Base-by-base conservation (phyloP, 1,284 basidiomycete genomes). In the Puccinia novopanici region DNA sequence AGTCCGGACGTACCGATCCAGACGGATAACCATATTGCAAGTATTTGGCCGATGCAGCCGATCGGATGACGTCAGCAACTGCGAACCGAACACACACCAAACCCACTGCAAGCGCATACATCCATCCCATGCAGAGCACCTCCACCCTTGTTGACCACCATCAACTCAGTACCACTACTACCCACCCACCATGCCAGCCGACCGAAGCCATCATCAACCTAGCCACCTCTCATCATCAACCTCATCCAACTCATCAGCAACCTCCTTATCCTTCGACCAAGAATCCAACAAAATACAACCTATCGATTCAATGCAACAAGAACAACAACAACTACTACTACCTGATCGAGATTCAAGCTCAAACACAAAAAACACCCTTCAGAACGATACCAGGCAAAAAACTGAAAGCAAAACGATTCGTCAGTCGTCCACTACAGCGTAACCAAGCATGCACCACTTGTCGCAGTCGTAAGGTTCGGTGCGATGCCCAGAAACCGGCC, bases 361-460 rank as follows among this genome's bases (percentile, higher is more conserved):
- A 40, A 37, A 40, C 17, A 40, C 34, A 34, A 19, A 34, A 63
- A 40, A 34, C 40, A 22, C 17, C 30, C 34, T 40, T 63, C 59
- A 63, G 17, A 40, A 37, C 19, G 59, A 63, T 17, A 22, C 34
- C 12, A 1, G 27, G 3, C 12, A 48, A 48, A 50, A 68, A 68
- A 50, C 27, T 30, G 22, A 77, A 67, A 67, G n/a, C 61, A 37
- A 77, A 68, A 68, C 61, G 75, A 54, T 67, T 77, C 40, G 75
- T 77, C 45, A 77, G 61, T 68, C 61, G 75, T 42, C 75, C 75
- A 13, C 48, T 77, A 2, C 75, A 77, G 34, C 61, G 75, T 55
- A 77, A 77, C 30, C 75, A 77, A 55, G 75, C 75, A 15, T 77
- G 75, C 50, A 54, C 63, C 2, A 77, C 63, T n/a, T 77, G 75